Percentiles rank a stretch among this genome's conserved stretches.
phyloP scores from a whole-genome alignment of 148 eudicot genomes.

The Rhododendron henanense region DNA sequence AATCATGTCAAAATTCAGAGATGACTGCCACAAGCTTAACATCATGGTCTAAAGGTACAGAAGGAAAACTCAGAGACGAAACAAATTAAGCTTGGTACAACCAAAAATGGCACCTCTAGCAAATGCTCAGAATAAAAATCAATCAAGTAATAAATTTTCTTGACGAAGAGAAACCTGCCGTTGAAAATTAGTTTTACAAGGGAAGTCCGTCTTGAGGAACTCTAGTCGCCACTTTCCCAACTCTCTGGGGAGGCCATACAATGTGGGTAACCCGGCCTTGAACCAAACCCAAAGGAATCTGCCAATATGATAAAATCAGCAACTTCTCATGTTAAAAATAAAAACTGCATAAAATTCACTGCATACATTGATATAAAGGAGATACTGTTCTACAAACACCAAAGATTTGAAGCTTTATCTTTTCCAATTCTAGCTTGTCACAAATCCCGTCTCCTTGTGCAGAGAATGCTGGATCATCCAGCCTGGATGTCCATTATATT shows the following conservation, averaged over 20 bases:
- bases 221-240: constrained; percentile 49
- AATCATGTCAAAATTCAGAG: not conserved
- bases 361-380: not conserved
- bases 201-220: constrained; percentile 32
- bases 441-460: not conserved
- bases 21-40: not conserved
- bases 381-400: not conserved
- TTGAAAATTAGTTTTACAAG: constrained; percentile 3
- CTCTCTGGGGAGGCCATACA: constrained; percentile 87
- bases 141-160: not conserved
- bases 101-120: constrained; percentile 1
- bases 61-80: not conserved
- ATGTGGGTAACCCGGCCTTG: constrained; percentile 75
- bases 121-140: not conserved
- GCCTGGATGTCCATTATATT: not conserved
- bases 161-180: not conserved
- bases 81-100: not conserved
- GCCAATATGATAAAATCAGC: constrained; percentile 17
- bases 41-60: not conserved
- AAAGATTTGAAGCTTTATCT: not conserved
- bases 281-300: constrained; percentile 90
- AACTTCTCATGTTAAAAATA: not conserved
- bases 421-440: not conserved
- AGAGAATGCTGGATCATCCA: not conserved
- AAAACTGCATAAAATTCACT: not conserved